Evolutionary conservation across 108 stramenopile genomes (phyloP).

Genomic region (Stephanodiscus minutulus): DNA sequence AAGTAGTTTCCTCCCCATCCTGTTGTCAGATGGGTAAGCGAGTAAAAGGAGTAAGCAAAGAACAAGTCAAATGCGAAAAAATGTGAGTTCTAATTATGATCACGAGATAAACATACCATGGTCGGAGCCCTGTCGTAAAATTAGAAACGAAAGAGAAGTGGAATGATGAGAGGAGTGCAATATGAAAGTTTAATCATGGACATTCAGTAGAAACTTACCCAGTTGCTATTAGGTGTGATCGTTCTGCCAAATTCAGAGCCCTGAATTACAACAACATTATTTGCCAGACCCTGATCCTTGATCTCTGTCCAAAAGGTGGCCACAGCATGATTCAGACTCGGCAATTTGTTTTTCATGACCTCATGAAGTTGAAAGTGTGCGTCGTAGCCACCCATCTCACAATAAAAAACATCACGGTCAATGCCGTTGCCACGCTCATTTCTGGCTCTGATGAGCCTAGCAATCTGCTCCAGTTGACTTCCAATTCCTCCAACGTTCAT

Average conservation of each 20-base stretch:
- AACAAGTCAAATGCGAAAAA: background rate
- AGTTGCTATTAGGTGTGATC: constrained; percentile 51
- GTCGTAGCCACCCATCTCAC: constrained; percentile 64
- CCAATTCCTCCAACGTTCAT: constrained; percentile 17
- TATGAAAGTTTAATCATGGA: background rate
- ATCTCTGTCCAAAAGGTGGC: constrained; percentile 47
- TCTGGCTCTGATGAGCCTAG: constrained; percentile 46
- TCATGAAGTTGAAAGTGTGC: constrained; percentile 48
- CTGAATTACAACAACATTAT: constrained; percentile 39
- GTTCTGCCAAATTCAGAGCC: constrained; percentile 71
- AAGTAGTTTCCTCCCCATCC: constrained; percentile 63
- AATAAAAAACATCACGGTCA: constrained; percentile 69
- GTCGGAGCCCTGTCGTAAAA: constrained; percentile 58
- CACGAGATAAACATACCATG: constrained; percentile 43
- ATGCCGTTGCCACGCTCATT: constrained; percentile 34
- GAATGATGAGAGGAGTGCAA: background rate
- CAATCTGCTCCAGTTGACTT: constrained; percentile 32
- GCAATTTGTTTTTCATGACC: constrained; percentile 25
- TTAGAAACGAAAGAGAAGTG: too few relatives aligned
- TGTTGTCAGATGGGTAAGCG: background rate
- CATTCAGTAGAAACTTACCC: background rate
- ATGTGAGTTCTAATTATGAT: too few relatives aligned
- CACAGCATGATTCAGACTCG: constrained; percentile 27
- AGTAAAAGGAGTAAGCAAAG: background rate
- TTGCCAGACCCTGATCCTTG: constrained; percentile 37